These are phyloP conservation scores for Drechslerella dactyloides DNA, from an alignment of 2,329 filamentous ascomycete species.

Conservation along the genomic window DNA sequence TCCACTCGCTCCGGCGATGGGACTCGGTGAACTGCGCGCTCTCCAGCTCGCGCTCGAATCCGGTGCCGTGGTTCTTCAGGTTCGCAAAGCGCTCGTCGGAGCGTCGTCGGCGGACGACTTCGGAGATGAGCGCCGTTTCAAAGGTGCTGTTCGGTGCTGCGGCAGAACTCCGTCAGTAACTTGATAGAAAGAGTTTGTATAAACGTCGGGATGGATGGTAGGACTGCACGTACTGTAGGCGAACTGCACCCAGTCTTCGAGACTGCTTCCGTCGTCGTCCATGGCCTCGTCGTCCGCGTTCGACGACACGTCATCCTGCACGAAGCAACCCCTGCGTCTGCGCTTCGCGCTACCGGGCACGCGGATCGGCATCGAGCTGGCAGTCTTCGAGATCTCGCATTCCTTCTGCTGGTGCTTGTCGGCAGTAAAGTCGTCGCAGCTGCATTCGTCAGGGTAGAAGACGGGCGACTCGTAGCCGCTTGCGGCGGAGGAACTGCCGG, in stretches of 20 bases:
- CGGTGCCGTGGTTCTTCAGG: constrained; percentile 26
- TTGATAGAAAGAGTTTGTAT: not conserved
- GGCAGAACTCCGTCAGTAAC: constrained; percentile 1
- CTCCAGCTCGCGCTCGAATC: constrained; percentile 39
- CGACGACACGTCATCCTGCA: constrained; percentile 23
- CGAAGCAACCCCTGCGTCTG: constrained; percentile 40
- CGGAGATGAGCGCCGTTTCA: constrained; percentile 47
- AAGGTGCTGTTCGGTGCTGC: constrained; percentile 40
- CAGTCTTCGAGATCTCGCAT: constrained; percentile 31
- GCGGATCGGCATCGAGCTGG: constrained; percentile 34
- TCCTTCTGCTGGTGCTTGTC: constrained; percentile 21
- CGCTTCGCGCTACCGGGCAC: constrained; percentile 26
- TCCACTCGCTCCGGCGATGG: constrained; percentile 37
- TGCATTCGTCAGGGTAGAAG: constrained; percentile 46
- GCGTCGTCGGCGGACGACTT: constrained; percentile 48
- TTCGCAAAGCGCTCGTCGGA: constrained; percentile 44
- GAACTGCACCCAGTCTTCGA: constrained; percentile 48
- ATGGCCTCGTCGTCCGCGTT: constrained; percentile 1
- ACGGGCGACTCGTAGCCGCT: constrained; percentile 47
- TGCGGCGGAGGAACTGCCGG: constrained; percentile 6
- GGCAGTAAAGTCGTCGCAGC: constrained; percentile 31
- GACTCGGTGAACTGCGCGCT: constrained; percentile 48
- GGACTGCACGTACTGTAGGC: constrained; percentile 43
- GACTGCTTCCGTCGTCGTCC: constrained; percentile 19
- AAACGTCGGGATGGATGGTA: not conserved